These are phyloP conservation scores for Diplodia sapinea DNA, from an alignment of 2,329 filamentous ascomycete species.

Conservation along the genomic window DNA sequence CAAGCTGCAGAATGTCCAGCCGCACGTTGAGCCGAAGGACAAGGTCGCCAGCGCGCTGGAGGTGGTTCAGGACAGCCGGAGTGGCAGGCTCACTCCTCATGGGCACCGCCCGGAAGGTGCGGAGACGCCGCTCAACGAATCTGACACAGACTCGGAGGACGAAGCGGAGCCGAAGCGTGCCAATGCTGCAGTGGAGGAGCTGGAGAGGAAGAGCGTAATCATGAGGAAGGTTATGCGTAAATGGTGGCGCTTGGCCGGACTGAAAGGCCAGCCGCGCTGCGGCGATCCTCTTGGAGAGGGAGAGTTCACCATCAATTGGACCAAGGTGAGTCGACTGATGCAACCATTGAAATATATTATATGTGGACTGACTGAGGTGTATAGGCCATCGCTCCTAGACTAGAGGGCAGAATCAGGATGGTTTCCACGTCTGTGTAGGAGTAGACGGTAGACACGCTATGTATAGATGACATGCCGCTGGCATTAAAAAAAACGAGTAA, in stretches of 20 bases:
- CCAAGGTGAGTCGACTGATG: constrained; percentile 50
- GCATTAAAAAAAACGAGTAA: not conserved
- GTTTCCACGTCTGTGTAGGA: constrained; percentile 4
- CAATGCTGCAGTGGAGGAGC: constrained; percentile 49
- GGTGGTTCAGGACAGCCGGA: constrained; percentile 28
- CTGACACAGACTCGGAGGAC: constrained; percentile 47
- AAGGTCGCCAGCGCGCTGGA: constrained; percentile 37
- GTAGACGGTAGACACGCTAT: constrained; percentile 8
- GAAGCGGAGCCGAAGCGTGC: constrained; percentile 50
- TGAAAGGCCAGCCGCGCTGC: constrained; percentile 57
- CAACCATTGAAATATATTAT: not conserved
- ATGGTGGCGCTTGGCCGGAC: constrained; percentile 72
- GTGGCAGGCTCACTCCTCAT: constrained; percentile 31
- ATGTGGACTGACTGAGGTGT: not conserved
- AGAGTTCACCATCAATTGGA: constrained; percentile 73
- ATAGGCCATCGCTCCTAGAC: constrained; percentile 71
- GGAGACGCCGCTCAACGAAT: constrained; percentile 39
- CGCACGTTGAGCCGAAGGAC: constrained; percentile 50
- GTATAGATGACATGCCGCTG: constrained; percentile 6
- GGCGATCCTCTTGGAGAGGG: constrained; percentile 65
- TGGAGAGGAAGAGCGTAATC: constrained; percentile 63
- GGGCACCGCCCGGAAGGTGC: constrained; percentile 34
- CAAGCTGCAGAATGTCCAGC: constrained; percentile 61
- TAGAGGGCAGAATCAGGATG: constrained; percentile 74
- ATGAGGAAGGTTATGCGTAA: constrained; percentile 72